These are phyloP conservation scores for Rehmannia glutinosa DNA, from an alignment of 257 asterid genomes.

Conservation along the genomic window DNA sequence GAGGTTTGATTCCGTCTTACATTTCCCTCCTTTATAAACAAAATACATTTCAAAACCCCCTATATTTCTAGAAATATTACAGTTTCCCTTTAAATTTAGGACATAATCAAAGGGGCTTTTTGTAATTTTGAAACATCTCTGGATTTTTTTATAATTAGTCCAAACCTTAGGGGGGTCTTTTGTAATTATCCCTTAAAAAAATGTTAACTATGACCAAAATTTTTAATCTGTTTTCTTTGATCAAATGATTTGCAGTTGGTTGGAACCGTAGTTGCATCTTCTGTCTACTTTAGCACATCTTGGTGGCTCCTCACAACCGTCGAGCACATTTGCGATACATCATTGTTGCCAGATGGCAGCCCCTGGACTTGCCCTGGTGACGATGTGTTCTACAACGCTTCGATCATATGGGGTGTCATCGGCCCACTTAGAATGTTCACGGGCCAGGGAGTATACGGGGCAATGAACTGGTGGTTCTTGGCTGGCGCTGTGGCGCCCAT, in stretches of 20 bases:
- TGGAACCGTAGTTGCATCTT: constrained; percentile 55
- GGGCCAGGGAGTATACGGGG: constrained; percentile 45
- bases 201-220: no score
- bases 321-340: constrained; percentile 43
- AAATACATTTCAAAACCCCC: no score
- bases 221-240: no score
- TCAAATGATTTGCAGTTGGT: constrained; percentile 29
- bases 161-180: no score
- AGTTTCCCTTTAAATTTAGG: no score
- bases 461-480: constrained; percentile 63
- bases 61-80: no score
- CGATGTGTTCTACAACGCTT: constrained; percentile 62
- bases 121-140: no score
- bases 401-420: constrained; percentile 86
- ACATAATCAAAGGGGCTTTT: no score
- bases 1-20: no score
- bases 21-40: no score
- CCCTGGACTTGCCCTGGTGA: constrained; percentile 87
- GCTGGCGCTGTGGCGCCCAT: constrained; percentile 58
- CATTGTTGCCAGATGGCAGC: constrained; percentile 45
- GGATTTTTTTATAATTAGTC: no score
- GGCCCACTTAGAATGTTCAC: constrained; percentile 72
- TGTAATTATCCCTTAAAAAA: no score
- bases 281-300: constrained; percentile 44
- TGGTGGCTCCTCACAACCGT: constrained; percentile 64